A percentile compares a stretch with the other conserved stretches of the same genome.
phyloP scores from a whole-genome alignment of 2,329 filamentous ascomycete genomes.

The Cadophora malorum region DNA sequence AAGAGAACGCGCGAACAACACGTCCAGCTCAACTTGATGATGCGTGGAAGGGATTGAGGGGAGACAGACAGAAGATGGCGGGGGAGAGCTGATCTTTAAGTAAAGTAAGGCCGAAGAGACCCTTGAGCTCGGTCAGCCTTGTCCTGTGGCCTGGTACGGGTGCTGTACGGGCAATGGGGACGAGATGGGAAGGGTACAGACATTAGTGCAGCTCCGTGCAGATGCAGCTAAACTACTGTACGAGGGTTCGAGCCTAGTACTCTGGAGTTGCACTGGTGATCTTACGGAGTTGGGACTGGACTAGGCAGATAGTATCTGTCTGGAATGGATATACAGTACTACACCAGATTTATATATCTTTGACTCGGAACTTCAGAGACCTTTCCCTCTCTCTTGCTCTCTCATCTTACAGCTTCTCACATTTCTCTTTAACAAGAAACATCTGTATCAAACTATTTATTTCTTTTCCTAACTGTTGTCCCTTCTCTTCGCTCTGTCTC shows the following conservation, averaged over 20 bases:
- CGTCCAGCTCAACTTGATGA: background rate
- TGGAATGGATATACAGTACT: background rate
- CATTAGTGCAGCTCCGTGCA: slow-evolving; percentile 2
- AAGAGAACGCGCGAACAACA: slow-evolving; percentile 5
- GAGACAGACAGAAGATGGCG: slow-evolving; percentile 4
- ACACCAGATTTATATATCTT: background rate
- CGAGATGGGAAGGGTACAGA: background rate
- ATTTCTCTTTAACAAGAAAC: too few relatives aligned
- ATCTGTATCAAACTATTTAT: too few relatives aligned
- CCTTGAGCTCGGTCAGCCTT: slow-evolving; percentile 15
- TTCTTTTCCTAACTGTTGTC: too few relatives aligned
- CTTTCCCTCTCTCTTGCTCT: background rate
- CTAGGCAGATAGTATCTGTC: background rate
- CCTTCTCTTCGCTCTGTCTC: background rate
- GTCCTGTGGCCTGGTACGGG: background rate
- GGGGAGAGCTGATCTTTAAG: slow-evolving; percentile 17
- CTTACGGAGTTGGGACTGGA: slow-evolving; percentile 8
- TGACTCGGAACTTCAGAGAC: too few relatives aligned
- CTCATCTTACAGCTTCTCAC: too few relatives aligned
- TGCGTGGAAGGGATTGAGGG: slow-evolving; percentile 9
- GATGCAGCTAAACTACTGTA: background rate
- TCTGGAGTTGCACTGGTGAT: background rate
- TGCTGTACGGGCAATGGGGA: background rate
- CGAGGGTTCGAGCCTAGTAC: background rate
- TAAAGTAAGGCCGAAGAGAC: slow-evolving; percentile 9